These are phyloP conservation scores for Chlamydomonas sp. DNA, from an alignment of 139 green algal genomes.

Conservation along the genomic window DNA sequence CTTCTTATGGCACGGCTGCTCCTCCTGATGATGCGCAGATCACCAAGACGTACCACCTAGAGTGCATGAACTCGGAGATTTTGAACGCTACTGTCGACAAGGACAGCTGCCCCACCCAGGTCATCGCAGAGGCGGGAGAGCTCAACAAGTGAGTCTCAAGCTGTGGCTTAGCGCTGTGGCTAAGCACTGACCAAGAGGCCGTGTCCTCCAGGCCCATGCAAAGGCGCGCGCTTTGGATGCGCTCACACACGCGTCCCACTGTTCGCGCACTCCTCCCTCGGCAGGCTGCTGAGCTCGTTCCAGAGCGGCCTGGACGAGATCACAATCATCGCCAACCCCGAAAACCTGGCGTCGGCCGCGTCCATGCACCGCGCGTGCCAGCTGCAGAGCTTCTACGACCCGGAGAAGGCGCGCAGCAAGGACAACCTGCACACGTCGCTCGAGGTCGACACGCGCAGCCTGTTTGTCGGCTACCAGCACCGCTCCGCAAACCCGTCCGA, in stretches of 20 bases:
- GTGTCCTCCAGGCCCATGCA: too few species aligned
- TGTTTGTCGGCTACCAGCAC: slow-evolving; percentile 10
- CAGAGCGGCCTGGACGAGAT: slow-evolving; percentile 64
- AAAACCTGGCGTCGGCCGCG: slow-evolving; percentile 10
- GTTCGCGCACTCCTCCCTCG: too few species aligned
- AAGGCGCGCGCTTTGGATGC: too few species aligned
- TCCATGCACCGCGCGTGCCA: slow-evolving; percentile 19
- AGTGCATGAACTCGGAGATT: background rate
- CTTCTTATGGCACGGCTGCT: too few species aligned
- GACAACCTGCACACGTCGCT: too few species aligned
- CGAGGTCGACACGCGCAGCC: background rate
- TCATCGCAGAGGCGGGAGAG: slow-evolving; percentile 1
- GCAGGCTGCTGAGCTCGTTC: background rate
- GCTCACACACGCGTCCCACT: too few species aligned
- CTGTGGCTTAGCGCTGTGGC: too few species aligned
- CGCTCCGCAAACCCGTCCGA: background rate
- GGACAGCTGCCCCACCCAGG: background rate
- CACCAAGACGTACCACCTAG: slow-evolving; percentile 2
- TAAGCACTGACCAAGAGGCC: too few species aligned
- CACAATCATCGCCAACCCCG: slow-evolving; percentile 56
- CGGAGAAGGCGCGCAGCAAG: slow-evolving; percentile 39
- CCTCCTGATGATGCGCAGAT: background rate
- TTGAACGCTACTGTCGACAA: slow-evolving; percentile 3
- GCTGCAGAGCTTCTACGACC: slow-evolving; percentile 63
- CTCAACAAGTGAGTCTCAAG: slow-evolving; percentile 6